phyloP scores from a whole-genome alignment of 2,329 filamentous ascomycete genomes.

The Xylariales sp. region DNA sequence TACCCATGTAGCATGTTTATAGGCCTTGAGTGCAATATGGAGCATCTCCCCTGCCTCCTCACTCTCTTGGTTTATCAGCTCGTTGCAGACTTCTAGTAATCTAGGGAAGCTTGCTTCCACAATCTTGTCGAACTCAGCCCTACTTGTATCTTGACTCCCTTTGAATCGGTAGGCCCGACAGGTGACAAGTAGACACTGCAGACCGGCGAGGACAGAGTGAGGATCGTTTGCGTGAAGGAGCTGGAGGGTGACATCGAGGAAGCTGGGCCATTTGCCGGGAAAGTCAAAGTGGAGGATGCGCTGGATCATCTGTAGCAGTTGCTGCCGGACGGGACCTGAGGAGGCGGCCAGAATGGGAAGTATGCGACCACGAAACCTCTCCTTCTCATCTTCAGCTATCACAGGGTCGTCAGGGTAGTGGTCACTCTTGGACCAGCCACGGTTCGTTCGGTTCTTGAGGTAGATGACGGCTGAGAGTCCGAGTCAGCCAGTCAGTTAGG shows the following conservation, averaged over 20 bases:
- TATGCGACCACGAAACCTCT: slow-evolving; percentile 78
- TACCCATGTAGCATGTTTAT: slow-evolving; percentile 97
- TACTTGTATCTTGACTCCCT: slow-evolving; percentile 66
- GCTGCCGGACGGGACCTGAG: slow-evolving; percentile 76
- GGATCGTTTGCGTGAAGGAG: slow-evolving; percentile 84
- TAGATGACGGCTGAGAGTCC: slow-evolving; percentile 80
- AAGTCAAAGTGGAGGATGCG: slow-evolving; percentile 97
- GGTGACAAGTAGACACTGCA: slow-evolving; percentile 90
- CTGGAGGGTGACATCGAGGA: slow-evolving; percentile 87
- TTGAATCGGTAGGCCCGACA: slow-evolving; percentile 97
- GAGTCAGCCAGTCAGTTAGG: background rate
- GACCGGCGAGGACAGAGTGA: slow-evolving; percentile 81
- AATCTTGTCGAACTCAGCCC: slow-evolving; percentile 89
- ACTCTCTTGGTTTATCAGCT: slow-evolving; percentile 84
- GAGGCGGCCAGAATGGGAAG: slow-evolving; percentile 84
- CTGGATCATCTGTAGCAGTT: slow-evolving; percentile 90
- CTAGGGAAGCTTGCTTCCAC: slow-evolving; percentile 87
- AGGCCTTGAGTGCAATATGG: slow-evolving; percentile 89
- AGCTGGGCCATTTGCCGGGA: slow-evolving; percentile 87
- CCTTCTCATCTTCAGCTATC: slow-evolving; percentile 86
- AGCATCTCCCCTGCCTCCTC: slow-evolving; percentile 96
- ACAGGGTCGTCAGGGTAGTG: slow-evolving; percentile 67
- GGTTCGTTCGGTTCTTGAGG: slow-evolving; percentile 93
- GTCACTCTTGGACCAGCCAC: slow-evolving; percentile 79
- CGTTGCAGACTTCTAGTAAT: slow-evolving; percentile 79